Percentiles rank a stretch among this genome's conserved stretches.
Evolutionary conservation across 768 basidiomycete genomes (phyloP).

Genomic region (Trametes maxima): DNA sequence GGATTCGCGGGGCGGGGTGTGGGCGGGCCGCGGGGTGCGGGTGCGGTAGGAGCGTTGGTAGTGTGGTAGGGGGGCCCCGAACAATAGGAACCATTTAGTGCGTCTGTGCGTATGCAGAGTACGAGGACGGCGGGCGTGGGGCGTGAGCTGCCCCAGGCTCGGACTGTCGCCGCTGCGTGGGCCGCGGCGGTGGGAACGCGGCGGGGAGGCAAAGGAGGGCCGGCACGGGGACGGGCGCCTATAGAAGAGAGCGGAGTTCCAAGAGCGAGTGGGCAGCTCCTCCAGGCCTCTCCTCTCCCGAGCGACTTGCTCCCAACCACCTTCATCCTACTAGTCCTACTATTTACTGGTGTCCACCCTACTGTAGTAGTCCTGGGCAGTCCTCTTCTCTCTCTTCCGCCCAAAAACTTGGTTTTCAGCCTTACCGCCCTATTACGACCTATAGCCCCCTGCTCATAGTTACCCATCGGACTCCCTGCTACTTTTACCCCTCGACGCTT

Average conservation of each 20-base stretch:
- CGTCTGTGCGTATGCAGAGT: background rate
- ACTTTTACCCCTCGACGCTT: constrained; percentile 30
- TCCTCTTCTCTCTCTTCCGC: constrained; percentile 39
- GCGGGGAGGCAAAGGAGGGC: constrained; percentile 2
- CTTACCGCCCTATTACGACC: constrained; percentile 43
- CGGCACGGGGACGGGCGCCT: constrained; percentile 24
- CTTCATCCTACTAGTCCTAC: constrained; percentile 54
- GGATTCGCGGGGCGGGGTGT: constrained; percentile 3
- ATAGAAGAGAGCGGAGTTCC: constrained; percentile 34
- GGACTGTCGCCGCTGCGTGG: background rate
- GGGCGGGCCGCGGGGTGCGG: background rate
- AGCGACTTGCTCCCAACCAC: constrained; percentile 40
- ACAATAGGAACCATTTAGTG: constrained; percentile 12
- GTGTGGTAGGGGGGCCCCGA: background rate
- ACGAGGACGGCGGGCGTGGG: background rate
- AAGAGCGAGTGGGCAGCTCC: constrained; percentile 8
- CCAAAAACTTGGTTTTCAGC: constrained; percentile 38
- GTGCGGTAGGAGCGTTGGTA: background rate
- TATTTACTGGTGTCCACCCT: constrained; percentile 55
- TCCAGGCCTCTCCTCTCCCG: constrained; percentile 21
- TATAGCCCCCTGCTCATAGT: constrained; percentile 43
- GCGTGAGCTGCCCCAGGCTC: too few relatives aligned
- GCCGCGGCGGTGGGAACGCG: background rate
- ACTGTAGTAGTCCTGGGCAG: constrained; percentile 57
- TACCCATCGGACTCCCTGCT: constrained; percentile 38